These are phyloP conservation scores for Juncus inflexus DNA, from an alignment of 176 grass and related monocot genomes.

Conservation along the genomic window DNA sequence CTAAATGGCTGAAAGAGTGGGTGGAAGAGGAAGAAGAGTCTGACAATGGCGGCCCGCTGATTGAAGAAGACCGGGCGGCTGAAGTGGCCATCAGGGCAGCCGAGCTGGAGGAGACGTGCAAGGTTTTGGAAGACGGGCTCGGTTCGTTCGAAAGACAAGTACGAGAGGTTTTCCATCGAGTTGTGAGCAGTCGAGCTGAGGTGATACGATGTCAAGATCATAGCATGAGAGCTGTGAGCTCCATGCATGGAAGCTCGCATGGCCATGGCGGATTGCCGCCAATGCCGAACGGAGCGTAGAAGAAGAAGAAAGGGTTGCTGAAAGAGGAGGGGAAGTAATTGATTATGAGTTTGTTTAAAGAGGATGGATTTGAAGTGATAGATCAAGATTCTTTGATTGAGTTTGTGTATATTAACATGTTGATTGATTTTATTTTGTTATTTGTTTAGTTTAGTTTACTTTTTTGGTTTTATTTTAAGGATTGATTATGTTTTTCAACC, in stretches of 20 bases:
- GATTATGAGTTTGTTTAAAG: constrained; percentile 5
- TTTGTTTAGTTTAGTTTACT: constrained; percentile 14
- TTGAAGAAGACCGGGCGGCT: constrained; percentile 22
- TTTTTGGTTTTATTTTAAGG: constrained; percentile 13
- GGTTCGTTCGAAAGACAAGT: constrained; percentile 70
- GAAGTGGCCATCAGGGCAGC: constrained; percentile 43
- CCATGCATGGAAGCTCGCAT: not conserved
- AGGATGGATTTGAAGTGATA: not conserved
- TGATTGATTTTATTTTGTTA: not conserved
- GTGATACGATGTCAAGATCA: constrained; percentile 50
- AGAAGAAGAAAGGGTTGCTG: not conserved
- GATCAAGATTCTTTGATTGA: constrained; percentile 33
- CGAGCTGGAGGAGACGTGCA: constrained; percentile 55
- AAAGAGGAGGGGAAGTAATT: too few relatives aligned
- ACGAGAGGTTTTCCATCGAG: constrained; percentile 71
- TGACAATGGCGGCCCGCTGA: not conserved
- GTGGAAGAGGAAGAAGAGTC: constrained; percentile 32
- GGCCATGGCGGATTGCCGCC: constrained; percentile 4
- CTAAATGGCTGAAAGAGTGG: constrained; percentile 43
- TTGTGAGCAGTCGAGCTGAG: constrained; percentile 58
- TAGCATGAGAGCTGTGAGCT: constrained; percentile 25
- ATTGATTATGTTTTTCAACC: constrained; percentile 13
- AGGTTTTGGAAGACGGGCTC: constrained; percentile 58
- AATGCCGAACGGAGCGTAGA: constrained; percentile 7
- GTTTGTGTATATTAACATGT: constrained; percentile 31